Evolutionary conservation across 73 alveolate species (phyloP), one percentile per base, ranked within the genome.

Genomic region (Paramecium tetraurelia): DNA sequence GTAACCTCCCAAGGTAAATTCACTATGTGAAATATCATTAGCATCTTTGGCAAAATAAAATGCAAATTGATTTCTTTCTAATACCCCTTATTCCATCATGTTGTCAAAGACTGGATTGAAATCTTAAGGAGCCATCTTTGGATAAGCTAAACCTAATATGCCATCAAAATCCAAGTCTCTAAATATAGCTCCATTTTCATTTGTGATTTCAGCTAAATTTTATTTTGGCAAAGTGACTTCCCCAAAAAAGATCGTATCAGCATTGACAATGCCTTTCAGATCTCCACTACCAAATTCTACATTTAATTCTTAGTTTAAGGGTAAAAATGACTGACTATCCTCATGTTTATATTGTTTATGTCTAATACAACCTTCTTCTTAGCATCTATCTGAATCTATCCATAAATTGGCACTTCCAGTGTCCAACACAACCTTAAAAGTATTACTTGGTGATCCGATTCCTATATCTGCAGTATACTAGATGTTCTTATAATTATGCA

Each of bases 101-200:
- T 50, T 92, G 35, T 96, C 98, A 68, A 93, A 94, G 16, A 92
- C 76, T 18, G 97, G 96, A 29, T 70, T 72, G 43, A 50, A 83
- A 14, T 77, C 92, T 77, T 35, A 48, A 8, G 97, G 97, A 7
- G 96, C 95, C 98, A 96, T 94, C 16, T 59, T 59, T 3, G 96
- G 97, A 84, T 53, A 96, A 21, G 96, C 97, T 7, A 96, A 86
- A 10, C 99, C 99, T 44, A 96, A 86, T 33, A 95, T 94, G 5
- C 98, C 98, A 53, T 94, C 84, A 89, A 95, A 93, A 24, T 88
- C 93, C 18, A 94, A 85, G 11, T 94, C 92, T 57, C 63, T 86
- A 53, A 96, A 95, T 57, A 96, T 93, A 14, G 71, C 92, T 70
- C 98, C 98, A 21, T 84, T 85, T 93, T 93, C 97, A 46, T 89